phyloP scores from a whole-genome alignment of 495 filamentous ascomycete genomes.

The Xylaria cubensis region DNA sequence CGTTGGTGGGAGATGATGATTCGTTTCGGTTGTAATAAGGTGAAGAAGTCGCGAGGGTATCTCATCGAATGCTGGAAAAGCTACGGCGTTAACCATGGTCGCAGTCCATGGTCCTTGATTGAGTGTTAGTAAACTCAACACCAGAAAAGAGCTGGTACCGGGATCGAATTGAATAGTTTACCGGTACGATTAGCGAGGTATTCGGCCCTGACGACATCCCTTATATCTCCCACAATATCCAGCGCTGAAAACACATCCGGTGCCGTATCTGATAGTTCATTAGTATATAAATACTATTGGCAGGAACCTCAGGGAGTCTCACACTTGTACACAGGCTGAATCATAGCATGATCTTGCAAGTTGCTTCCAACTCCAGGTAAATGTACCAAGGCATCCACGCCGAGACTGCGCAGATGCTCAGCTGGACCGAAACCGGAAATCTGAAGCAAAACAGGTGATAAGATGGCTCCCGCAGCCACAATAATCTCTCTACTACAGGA shows the following conservation, averaged over 20 bases:
- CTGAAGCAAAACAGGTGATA: slow-evolving; percentile 62
- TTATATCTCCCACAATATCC: slow-evolving; percentile 42
- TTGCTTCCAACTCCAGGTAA: slow-evolving; percentile 52
- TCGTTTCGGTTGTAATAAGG: slow-evolving; percentile 21
- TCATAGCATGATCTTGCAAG: slow-evolving; percentile 46
- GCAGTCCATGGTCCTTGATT: slow-evolving; percentile 49
- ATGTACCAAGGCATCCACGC: slow-evolving; percentile 40
- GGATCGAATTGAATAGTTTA: slow-evolving; percentile 13
- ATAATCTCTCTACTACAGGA: slow-evolving; percentile 55
- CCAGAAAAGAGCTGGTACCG: neutral
- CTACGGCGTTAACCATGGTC: slow-evolving; percentile 47
- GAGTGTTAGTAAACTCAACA: slow-evolving; percentile 20
- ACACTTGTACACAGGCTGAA: slow-evolving; percentile 48
- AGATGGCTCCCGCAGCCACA: slow-evolving; percentile 58
- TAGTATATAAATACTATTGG: slow-evolving; percentile 9
- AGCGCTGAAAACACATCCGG: slow-evolving; percentile 42
- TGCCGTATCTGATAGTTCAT: slow-evolving; percentile 39
- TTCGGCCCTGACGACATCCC: slow-evolving; percentile 35
- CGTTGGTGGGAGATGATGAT: slow-evolving; percentile 39
- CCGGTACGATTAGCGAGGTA: slow-evolving; percentile 48
- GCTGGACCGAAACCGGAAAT: slow-evolving; percentile 61
- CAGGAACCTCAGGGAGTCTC: slow-evolving; percentile 18
- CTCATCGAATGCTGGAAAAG: slow-evolving; percentile 47
- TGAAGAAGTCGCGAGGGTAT: slow-evolving; percentile 33
- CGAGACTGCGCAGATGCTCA: slow-evolving; percentile 36